phyloP scores from a whole-genome alignment of 129 eudicot genomes.

The Flaveria trinervia region DNA sequence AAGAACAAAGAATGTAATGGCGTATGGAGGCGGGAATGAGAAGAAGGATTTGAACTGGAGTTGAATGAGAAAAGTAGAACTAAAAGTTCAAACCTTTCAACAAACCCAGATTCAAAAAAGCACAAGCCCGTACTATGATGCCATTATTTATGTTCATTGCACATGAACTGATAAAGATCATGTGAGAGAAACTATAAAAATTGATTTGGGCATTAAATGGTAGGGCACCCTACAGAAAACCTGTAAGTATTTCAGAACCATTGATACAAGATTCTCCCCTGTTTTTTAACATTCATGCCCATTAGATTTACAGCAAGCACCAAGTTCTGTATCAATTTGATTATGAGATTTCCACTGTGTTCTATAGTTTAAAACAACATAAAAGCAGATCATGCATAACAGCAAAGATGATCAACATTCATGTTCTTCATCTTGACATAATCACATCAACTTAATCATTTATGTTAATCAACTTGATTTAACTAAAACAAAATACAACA shows the following conservation, averaged over 20 bases:
- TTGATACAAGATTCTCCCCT: slow-evolving; percentile 49
- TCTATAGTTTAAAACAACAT: too few species aligned
- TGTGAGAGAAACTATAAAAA: slow-evolving; percentile 26
- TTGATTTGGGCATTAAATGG: slow-evolving; percentile 44
- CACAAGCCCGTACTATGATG: slow-evolving; percentile 73
- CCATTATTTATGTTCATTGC: slow-evolving; percentile 40
- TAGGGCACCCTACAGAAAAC: slow-evolving; percentile 72
- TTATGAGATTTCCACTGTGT: not conserved
- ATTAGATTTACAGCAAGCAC: not conserved
- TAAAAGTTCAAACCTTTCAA: slow-evolving; percentile 8
- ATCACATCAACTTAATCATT: too few species aligned
- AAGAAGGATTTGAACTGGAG: slow-evolving; percentile 19
- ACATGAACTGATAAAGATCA: not conserved
- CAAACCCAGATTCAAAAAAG: slow-evolving; percentile 27
- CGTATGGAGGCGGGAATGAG: slow-evolving; percentile 72
- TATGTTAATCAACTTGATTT: too few species aligned
- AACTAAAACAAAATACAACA: too few species aligned
- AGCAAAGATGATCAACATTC: too few species aligned
- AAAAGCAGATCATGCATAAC: too few species aligned
- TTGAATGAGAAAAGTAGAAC: slow-evolving; percentile 22
- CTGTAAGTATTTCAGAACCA: slow-evolving; percentile 73
- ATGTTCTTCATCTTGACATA: too few species aligned
- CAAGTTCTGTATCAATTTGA: not conserved
- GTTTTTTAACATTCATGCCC: slow-evolving; percentile 35
- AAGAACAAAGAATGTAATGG: slow-evolving; percentile 43